Evolutionary conservation across 2,329 filamentous ascomycete genomes (phyloP).

Genomic region (Colletotrichum zoysiae): DNA sequence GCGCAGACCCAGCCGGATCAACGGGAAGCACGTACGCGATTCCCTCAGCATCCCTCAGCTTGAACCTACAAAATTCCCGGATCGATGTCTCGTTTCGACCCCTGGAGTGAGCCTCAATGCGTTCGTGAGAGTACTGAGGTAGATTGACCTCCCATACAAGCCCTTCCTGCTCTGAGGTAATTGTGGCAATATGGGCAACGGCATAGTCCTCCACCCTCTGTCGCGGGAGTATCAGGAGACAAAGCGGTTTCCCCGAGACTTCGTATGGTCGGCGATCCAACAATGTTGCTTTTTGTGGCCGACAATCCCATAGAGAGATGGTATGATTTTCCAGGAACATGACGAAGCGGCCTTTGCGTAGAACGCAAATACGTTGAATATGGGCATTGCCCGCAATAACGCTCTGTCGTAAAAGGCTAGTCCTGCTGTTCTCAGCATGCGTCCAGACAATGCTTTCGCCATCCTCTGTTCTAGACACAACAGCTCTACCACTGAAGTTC

Average conservation of each 20-base stretch:
- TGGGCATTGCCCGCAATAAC: conserved; percentile 75
- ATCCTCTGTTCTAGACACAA: conserved; percentile 83
- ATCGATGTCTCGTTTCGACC: conserved; percentile 58
- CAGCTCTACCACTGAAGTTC: conserved; percentile 82
- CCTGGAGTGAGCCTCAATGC: conserved; percentile 47
- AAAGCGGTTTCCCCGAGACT: conserved; percentile 79
- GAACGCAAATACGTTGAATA: conserved; percentile 83
- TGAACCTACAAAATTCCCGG: conserved; percentile 77
- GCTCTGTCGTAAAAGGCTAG: conserved; percentile 74
- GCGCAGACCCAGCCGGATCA: conserved; percentile 83
- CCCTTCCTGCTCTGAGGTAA: conserved; percentile 82
- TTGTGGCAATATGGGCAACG: conserved; percentile 80
- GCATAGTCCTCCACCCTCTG: conserved; percentile 67
- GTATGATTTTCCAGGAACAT: conserved; percentile 81
- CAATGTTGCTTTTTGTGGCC: conserved; percentile 67
- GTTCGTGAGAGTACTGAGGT: conserved; percentile 58
- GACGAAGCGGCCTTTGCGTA: conserved; percentile 82
- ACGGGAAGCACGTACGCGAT: conserved; percentile 81
- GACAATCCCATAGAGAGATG: conserved; percentile 85
- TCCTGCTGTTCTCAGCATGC: conserved; percentile 67
- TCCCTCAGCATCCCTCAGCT: conserved; percentile 70
- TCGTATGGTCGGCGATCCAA: conserved; percentile 71
- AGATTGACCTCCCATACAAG: conserved; percentile 84
- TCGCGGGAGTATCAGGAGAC: conserved; percentile 80
- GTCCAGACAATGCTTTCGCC: conserved; percentile 89